Evolutionary conservation across 371 early-diverging fungal genomes (phyloP), one percentile per base, ranked within the genome.

Genomic region (Mortierella sp.): DNA sequence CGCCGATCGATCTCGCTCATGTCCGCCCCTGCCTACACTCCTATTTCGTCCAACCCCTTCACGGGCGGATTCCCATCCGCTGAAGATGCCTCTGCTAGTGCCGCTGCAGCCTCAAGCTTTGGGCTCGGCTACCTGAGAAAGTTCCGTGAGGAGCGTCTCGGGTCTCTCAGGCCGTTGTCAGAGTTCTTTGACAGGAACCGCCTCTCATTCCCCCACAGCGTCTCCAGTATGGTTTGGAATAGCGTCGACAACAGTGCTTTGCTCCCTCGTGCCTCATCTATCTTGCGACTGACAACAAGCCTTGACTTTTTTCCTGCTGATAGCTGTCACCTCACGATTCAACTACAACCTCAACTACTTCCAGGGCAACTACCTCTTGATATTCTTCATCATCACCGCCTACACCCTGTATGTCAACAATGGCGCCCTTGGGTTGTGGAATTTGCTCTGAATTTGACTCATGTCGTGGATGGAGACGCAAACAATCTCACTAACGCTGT

Each of bases 111-210:
- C 19, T 59, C 69, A 1, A 17, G 54, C 46, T 63, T 60, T 39
- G 76, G 76, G 4, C 64, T 76, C 9, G 61, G 69, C 16, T 68
- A 58, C 56, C 44, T 76, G 21, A 68, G 58, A 46, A 68, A 68
- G 63, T 56, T 76, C 41, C 62, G 69, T 16, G 76, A 76, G 61
- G 76, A 76, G 51, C 76, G 69, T 40, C 60, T 76, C 45, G 68
- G 69, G 2, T 68, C 68, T 48, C 52, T 89, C 41, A 77, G 87
- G 54, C 87, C 88, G 43, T 31, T 82, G 31, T 65, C 81, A 55
- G 90, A 89, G 60, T 89, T 89, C 67, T 86, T 89, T 79, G 88
- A 88, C 71, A 85, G 67, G 70, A 81, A 86, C 60, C 74, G 89
- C 54, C 68, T 90, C 54, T 85, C 82, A 29, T 79, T 84, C 50